Base-by-base conservation (phyloP, 805 yeast genomes). In the Kluyveromyces siamensis region DNA sequence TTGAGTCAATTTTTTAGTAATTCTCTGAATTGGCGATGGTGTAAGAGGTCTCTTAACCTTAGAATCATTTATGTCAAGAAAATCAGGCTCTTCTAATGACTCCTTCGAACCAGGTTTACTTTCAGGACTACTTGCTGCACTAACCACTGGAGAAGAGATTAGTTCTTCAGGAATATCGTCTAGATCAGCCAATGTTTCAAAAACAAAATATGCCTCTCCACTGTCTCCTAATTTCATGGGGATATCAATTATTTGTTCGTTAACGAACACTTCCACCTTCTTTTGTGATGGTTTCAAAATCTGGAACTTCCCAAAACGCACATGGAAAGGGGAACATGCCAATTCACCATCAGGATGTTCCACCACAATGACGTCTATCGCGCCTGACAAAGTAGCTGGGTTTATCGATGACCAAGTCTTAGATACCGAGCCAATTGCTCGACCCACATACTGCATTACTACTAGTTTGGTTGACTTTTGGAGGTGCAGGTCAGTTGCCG, bases 181-280 rank as follows among this genome's bases (percentile, higher is more conserved):
- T 9, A 65, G 60, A 41, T 75, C 75, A 40, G 75, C 77, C 38
- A 75, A 76, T 1, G 96, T 85, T 60, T 89, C 96, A 69, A 93
- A 91, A 40, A 93, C 98, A 62, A 93, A 93, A 63, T 89, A 89
- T 0, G 98, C 99, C 66, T 93, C 99, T 13, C 99, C 99, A 8
- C 95, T 96, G 52, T 93, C 99, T 14, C 96, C 96, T 41, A 93
- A 71, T 65, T 93, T 93, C 98, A 93, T 93, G 8, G 96, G 96
- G 44, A 91, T 70, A 56, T 87, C 83, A 0, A 95, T 84, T 42
- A 80, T 74, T 51, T 76, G 76, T 37, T 84, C 97, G 67, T 93
- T 93, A 38, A 93, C 95, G 40, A 80, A 76, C 54, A 93, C 83
- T 49, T 85, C 95, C 47, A 91, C 95, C 63, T 87, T 90, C 72